Base-by-base conservation (phyloP, 805 yeast species). In the Candida vartiovaarae region DNA sequence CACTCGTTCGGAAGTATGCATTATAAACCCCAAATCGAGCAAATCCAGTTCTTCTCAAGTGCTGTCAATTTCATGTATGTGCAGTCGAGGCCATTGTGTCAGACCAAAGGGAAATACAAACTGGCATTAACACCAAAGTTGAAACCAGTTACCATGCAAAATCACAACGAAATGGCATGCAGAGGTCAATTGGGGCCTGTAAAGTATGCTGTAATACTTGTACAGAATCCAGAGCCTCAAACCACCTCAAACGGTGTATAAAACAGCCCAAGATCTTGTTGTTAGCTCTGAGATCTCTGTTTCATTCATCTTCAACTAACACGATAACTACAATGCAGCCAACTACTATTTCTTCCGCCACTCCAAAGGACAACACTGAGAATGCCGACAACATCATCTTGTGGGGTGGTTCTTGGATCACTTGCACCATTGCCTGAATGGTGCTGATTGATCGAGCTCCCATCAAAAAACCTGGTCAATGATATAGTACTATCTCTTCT, bases 291-390 rank as follows among this genome's bases (percentile, higher is more conserved):
- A 25, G 11, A 24, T 27, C 20, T 29, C 34, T 28, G 8, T 34
- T 31, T 15, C 25, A 35, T 39, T 11, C 38, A 32, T 7, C 25
- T 27, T 27, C 33, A 15, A 29, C 25, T 33, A 15, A 10, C 32
- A 36, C 15, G 7, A 2, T 11, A 28, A 25, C 20, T 8, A 38
- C 36, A 44, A 44, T 44, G 47, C 44, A 44, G 36, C 47, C 47
- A 38, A 38, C 44, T 24, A 38, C 41, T 37, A 34, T 30, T 29
- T 33, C 47, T 34, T 38, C 44, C 35, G 47, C 42, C 29, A 39
- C 44, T 44, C 47, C 47, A 40, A 40, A 41, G 43, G 47, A 44
- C 28, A 44, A 40, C 40, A 31, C 40, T 34, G 50, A 46, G 36
- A 34, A 44, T 43, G 26, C 42, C 25, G 50, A 46, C 41, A 27